A percentile compares a stretch with the other conserved stretches of the same genome.
Conservation (phyloP, 768 basidiomycete genomes). For the Mycena latifolia region DNA sequence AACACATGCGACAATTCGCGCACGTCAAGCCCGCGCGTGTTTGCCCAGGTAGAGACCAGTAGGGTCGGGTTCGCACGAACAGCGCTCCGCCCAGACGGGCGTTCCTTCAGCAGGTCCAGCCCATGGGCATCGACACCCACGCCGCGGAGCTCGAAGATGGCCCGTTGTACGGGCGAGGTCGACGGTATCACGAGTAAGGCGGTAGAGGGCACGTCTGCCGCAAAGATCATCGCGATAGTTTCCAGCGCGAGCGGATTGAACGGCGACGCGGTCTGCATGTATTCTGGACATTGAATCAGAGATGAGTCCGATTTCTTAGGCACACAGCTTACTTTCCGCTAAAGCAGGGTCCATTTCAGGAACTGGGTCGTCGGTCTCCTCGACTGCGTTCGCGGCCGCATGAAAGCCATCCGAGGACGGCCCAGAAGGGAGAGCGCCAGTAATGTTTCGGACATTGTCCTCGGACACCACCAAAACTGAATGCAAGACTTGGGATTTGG, state of each 20-base stretch:
- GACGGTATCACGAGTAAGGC: conserved; percentile 80
- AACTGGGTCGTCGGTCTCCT: conserved; percentile 28
- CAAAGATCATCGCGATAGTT: conserved; percentile 77
- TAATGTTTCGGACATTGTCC: conserved; percentile 68
- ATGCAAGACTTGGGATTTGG: conserved; percentile 47
- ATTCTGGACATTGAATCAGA: conserved; percentile 50
- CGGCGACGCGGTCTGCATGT: conserved; percentile 59
- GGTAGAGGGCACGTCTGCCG: conserved; percentile 75
- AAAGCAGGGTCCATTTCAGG: conserved; percentile 37
- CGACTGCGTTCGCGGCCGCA: conserved; percentile 25
- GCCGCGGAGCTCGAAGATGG: conserved; percentile 71
- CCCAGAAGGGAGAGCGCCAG: conserved; percentile 52
- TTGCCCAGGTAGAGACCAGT: conserved; percentile 77
- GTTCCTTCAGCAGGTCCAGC: conserved; percentile 63
- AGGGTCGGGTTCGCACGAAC: conserved; percentile 67
- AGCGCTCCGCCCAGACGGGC: conserved; percentile 49
- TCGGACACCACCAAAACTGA: conserved; percentile 73
- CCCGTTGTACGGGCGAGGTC: conserved; percentile 69
- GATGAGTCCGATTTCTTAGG: conserved; percentile 6
- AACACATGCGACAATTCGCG: conserved; percentile 82
- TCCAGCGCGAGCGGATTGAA: conserved; percentile 71
- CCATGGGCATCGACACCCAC: conserved; percentile 77
- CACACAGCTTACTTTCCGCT: conserved; percentile 39
- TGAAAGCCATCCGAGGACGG: conserved; percentile 35
- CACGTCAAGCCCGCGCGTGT: conserved; percentile 80